A percentile compares a stretch with the other conserved stretches of the same genome.
Conservation (phyloP, 73 alveolate genomes). For the Tetrahymena thermophila region DNA sequence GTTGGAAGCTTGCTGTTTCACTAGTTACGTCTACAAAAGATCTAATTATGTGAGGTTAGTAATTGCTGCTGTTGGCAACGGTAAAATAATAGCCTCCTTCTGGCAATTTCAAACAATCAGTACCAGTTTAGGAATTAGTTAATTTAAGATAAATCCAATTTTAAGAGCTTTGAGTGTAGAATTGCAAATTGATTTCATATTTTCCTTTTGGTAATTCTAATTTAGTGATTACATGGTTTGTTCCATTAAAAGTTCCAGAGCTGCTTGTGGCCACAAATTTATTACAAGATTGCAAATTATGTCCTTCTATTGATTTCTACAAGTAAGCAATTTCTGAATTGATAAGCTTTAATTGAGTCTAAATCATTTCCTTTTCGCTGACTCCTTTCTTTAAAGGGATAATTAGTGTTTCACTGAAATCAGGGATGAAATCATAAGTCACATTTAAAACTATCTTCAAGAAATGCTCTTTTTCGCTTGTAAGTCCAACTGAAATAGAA, state of each 20-base stretch:
- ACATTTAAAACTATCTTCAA: neutral
- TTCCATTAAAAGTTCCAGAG: neutral
- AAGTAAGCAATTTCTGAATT: neutral
- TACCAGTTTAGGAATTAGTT: neutral
- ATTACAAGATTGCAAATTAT: neutral
- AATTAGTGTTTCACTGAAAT: neutral
- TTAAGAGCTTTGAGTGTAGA: neutral
- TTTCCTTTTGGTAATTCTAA: neutral
- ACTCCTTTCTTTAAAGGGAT: neutral
- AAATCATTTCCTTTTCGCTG: neutral
- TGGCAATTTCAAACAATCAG: neutral
- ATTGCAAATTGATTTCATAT: neutral
- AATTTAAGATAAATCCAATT: neutral
- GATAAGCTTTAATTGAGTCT: neutral
- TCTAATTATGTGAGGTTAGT: neutral
- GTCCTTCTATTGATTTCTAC: neutral
- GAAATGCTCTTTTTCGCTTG: neutral
- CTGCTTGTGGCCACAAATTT: neutral
- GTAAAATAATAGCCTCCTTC: neutral
- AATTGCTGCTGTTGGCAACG: neutral
- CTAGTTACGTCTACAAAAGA: neutral
- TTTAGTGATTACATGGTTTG: neutral
- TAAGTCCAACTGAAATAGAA: neutral
- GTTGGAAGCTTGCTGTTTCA: neutral
- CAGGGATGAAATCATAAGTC: neutral